Evolutionary conservation across 306 rosid genomes (phyloP).

Genomic region (Glycine soja): DNA sequence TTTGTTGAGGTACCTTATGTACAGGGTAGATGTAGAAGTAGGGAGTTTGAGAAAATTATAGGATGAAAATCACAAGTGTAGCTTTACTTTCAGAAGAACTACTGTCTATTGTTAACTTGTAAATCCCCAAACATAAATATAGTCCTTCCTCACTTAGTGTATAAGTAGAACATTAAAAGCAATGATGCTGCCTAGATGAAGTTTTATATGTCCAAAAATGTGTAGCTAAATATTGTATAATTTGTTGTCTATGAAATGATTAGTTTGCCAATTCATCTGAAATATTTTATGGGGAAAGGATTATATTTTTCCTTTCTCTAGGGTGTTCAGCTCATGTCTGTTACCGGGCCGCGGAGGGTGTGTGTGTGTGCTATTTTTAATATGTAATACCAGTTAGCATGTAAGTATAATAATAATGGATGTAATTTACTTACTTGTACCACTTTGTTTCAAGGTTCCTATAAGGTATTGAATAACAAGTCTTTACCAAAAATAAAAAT

Average conservation of each 20-base stretch:
- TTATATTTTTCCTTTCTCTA: too few relatives aligned
- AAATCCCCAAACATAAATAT: neutral
- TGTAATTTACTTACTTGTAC: neutral
- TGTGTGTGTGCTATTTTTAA: too few relatives aligned
- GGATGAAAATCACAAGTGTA: neutral
- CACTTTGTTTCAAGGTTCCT: slow-evolving; percentile 35
- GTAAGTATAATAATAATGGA: neutral
- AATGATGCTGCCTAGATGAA: neutral
- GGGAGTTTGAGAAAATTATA: slow-evolving; percentile 13
- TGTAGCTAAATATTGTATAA: neutral
- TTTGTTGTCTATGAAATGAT: neutral
- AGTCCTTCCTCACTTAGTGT: neutral
- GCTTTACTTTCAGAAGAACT: slow-evolving; percentile 1
- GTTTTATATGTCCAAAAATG: neutral
- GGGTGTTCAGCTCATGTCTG: too few relatives aligned
- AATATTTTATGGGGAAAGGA: too few relatives aligned
- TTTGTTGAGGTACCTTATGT: slow-evolving; percentile 3
- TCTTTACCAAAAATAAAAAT: neutral
- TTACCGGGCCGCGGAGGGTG: too few relatives aligned
- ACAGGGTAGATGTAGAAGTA: neutral
- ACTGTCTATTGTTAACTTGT: slow-evolving; percentile 27
- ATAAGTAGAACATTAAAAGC: slow-evolving; percentile 7
- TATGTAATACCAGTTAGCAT: neutral
- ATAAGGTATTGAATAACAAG: neutral
- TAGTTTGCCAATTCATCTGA: too few relatives aligned